Conservation (phyloP, 805 yeast genomes). For the Pichia paraexigua region DNA sequence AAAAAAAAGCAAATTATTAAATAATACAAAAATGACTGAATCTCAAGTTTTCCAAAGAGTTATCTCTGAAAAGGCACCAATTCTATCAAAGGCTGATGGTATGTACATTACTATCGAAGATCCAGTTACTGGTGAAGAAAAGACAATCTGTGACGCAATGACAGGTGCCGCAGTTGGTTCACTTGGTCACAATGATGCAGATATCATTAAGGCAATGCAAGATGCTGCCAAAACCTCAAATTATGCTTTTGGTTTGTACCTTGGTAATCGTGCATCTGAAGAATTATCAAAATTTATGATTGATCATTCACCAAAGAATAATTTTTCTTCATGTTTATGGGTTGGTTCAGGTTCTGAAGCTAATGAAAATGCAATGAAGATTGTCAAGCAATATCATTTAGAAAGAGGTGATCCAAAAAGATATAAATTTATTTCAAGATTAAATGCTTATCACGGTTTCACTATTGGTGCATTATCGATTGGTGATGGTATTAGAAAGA, state of each 20-base stretch:
- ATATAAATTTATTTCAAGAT: constrained; percentile 36
- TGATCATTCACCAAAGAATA: constrained; percentile 32
- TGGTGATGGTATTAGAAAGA: constrained; percentile 31
- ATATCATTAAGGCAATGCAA: constrained; percentile 32
- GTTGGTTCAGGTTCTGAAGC: constrained; percentile 75
- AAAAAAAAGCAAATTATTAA: neutral
- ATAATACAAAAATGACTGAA: constrained; percentile 7
- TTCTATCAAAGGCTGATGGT: constrained; percentile 17
- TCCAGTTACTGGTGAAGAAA: constrained; percentile 31
- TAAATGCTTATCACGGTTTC: constrained; percentile 42
- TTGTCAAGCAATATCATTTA: constrained; percentile 44
- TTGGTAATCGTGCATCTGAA: constrained; percentile 36
- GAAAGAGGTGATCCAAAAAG: constrained; percentile 37
- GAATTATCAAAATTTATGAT: constrained; percentile 37
- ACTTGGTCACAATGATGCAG: constrained; percentile 37
- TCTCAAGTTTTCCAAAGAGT: constrained; percentile 18
- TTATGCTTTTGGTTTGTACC: constrained; percentile 29
- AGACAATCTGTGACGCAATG: constrained; percentile 33
- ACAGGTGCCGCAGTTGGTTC: constrained; percentile 52
- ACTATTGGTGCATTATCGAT: constrained; percentile 40
- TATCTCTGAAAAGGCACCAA: constrained; percentile 17
- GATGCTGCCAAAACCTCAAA: constrained; percentile 30
- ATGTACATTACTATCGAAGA: constrained; percentile 26
- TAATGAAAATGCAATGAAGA: constrained; percentile 71
- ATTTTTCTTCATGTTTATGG: constrained; percentile 35